Conservation (phyloP, 371 early-diverging fungal genomes). For the Syncephalastrum racemosum region DNA sequence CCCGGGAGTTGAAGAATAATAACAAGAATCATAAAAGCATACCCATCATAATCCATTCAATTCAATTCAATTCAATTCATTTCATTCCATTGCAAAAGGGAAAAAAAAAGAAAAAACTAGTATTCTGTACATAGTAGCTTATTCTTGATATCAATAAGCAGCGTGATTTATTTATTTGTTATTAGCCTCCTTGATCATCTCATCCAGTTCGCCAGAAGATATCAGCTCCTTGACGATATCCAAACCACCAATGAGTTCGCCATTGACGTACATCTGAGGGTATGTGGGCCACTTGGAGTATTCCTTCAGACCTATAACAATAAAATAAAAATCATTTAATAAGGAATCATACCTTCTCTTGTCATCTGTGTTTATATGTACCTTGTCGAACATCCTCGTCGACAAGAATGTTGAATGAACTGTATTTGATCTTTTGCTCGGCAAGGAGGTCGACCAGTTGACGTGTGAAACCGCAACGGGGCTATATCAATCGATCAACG, state of each 20-base stretch:
- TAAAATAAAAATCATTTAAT: too few relatives aligned
- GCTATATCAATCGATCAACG: conserved; percentile 29
- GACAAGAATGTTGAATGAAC: conserved; percentile 87
- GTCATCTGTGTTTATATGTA: conserved; percentile 16
- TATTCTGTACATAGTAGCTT: too few relatives aligned
- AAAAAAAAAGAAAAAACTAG: too few relatives aligned
- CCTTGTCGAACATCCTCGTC: conserved; percentile 88
- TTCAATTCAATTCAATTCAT: too few relatives aligned
- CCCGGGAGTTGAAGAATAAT: conserved; percentile 32
- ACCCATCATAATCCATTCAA: too few relatives aligned
- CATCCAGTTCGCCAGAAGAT: conserved; percentile 75
- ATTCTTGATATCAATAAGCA: too few relatives aligned
- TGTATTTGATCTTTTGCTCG: conserved; percentile 69
- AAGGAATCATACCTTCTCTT: neutral
- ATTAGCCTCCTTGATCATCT: conserved; percentile 28
- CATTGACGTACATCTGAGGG: conserved; percentile 96
- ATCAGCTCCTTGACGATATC: conserved; percentile 93
- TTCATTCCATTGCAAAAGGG: too few relatives aligned
- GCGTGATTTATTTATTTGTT: too few relatives aligned
- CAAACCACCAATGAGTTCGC: conserved; percentile 96
- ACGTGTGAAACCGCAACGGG: conserved; percentile 78
- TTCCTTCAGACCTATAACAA: conserved; percentile 80
- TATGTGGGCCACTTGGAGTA: conserved; percentile 97
- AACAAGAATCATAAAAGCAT: neutral
- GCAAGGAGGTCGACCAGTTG: conserved; percentile 69